A percentile compares a stretch with the other conserved stretches of the same genome.
These are phyloP conservation scores for Baudoinia panamericana DNA, from an alignment of 495 filamentous ascomycete species.

Conservation along the genomic window DNA sequence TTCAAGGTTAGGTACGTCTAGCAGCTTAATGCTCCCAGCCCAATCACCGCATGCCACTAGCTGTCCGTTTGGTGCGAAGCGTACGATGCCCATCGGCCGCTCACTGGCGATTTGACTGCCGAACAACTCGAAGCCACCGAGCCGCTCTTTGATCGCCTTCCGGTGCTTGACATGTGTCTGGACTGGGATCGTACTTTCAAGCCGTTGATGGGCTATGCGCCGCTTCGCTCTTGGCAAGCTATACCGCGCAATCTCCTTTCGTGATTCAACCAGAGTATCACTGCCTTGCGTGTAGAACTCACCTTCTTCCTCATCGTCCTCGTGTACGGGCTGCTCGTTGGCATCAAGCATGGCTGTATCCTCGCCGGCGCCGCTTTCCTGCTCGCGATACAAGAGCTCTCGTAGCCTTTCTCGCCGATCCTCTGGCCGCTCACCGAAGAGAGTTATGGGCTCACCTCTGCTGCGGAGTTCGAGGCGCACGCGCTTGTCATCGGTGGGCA, in stretches of 20 bases:
- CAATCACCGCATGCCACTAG: slow-evolving; percentile 82
- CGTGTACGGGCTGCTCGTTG: slow-evolving; percentile 17
- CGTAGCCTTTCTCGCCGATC: slow-evolving; percentile 81
- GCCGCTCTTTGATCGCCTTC: slow-evolving; percentile 71
- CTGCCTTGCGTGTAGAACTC: slow-evolving; percentile 88
- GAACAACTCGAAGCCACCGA: slow-evolving; percentile 74
- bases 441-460: slow-evolving; percentile 79
- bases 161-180: slow-evolving; percentile 83
- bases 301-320: slow-evolving; percentile 44
- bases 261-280: slow-evolving; percentile 58
- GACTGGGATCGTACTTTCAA: slow-evolving; percentile 68
- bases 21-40: slow-evolving; percentile 73
- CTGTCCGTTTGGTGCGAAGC: slow-evolving; percentile 78
- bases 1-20: slow-evolving; percentile 70
- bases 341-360: slow-evolving; percentile 48
- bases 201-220: slow-evolving; percentile 59
- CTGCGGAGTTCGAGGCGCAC: slow-evolving; percentile 71
- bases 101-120: slow-evolving; percentile 88
- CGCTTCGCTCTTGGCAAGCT: slow-evolving; percentile 71
- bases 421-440: slow-evolving; percentile 82
- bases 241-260: slow-evolving; percentile 70
- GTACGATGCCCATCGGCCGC: slow-evolving; percentile 73
- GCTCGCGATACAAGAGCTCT: slow-evolving; percentile 54
- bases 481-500: slow-evolving; percentile 85
- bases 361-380: slow-evolving; percentile 48